phyloP scores from a whole-genome alignment of 495 filamentous ascomycete genomes.

The Hyphodiscus hymeniophilus region DNA sequence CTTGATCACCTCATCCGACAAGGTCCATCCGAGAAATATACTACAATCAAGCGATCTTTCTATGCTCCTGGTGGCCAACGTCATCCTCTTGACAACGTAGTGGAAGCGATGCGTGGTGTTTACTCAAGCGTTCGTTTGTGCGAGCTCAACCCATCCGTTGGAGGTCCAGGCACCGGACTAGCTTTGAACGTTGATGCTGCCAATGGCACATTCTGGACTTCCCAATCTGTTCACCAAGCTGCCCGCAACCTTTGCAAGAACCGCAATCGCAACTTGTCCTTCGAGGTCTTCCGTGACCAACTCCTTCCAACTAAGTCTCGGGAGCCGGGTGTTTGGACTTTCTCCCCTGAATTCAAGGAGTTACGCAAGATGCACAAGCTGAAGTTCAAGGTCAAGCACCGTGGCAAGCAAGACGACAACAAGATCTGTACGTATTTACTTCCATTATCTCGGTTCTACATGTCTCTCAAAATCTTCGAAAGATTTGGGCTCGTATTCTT shows the following conservation, averaged over 20 bases:
- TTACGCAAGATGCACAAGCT: slow-evolving; percentile 54
- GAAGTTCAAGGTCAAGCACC: slow-evolving; percentile 57
- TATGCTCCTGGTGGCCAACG: slow-evolving; percentile 40
- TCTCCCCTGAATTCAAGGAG: slow-evolving; percentile 35
- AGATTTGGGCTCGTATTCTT: no score
- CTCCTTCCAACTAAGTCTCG: slow-evolving; percentile 16
- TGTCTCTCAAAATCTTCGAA: no score
- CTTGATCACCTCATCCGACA: slow-evolving; percentile 84
- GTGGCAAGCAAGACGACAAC: slow-evolving; percentile 26
- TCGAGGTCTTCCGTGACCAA: slow-evolving; percentile 8
- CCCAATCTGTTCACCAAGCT: slow-evolving; percentile 23
- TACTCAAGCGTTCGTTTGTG: slow-evolving; percentile 72
- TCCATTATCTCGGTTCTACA: no score
- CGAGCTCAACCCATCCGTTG: slow-evolving; percentile 26
- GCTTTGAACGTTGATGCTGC: slow-evolving; percentile 78
- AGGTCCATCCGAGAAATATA: slow-evolving; percentile 52
- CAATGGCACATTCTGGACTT: slow-evolving; percentile 67
- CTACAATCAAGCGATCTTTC: slow-evolving; percentile 69
- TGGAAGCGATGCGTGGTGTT: slow-evolving; percentile 76
- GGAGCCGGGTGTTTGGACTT: slow-evolving; percentile 1
- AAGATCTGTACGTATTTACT: slow-evolving; percentile 17
- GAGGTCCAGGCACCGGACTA: slow-evolving; percentile 38
- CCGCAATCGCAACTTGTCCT: slow-evolving; percentile 11
- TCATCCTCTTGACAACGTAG: slow-evolving; percentile 21
- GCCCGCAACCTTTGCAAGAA: slow-evolving; percentile 18